Conservation (phyloP, 1,284 basidiomycete species). For the Schizophyllum amplum region DNA sequence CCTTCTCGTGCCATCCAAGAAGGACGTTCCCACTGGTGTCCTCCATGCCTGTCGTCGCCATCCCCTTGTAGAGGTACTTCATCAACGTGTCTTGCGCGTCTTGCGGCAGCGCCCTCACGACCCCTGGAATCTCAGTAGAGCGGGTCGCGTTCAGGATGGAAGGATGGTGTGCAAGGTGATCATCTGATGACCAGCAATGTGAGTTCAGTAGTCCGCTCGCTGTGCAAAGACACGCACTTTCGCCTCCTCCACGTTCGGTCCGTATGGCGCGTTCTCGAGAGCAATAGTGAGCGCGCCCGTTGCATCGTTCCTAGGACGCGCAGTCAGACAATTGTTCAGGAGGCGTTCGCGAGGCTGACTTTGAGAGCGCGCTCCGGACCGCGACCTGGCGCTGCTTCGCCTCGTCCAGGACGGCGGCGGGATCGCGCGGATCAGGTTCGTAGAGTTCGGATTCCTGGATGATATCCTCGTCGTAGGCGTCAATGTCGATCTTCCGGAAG, state of each 20-base stretch:
- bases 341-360: conserved; percentile 32
- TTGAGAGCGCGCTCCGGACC: conserved; percentile 68
- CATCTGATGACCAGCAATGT: conserved; percentile 35
- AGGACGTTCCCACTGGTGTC: conserved; percentile 87
- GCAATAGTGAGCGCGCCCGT: conserved; percentile 63
- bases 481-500: conserved; percentile 93
- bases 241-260: conserved; percentile 78
- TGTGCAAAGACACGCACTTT: conserved; percentile 48
- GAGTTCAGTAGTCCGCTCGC: background rate
- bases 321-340: background rate
- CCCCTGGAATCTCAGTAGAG: conserved; percentile 76
- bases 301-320: conserved; percentile 51
- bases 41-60: conserved; percentile 77
- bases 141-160: conserved; percentile 95
- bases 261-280: conserved; percentile 78
- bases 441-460: conserved; percentile 82
- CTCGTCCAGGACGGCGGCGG: conserved; percentile 67
- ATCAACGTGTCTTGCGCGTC: conserved; percentile 90
- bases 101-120: conserved; percentile 69
- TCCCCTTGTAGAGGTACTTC: conserved; percentile 98
- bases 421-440: conserved; percentile 78
- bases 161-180: conserved; percentile 81
- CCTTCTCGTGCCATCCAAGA: conserved; percentile 95
- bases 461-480: conserved; percentile 88
- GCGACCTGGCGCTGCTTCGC: conserved; percentile 68